phyloP scores from a whole-genome alignment of 139 green algal species.

The Picochlorum sp. region DNA sequence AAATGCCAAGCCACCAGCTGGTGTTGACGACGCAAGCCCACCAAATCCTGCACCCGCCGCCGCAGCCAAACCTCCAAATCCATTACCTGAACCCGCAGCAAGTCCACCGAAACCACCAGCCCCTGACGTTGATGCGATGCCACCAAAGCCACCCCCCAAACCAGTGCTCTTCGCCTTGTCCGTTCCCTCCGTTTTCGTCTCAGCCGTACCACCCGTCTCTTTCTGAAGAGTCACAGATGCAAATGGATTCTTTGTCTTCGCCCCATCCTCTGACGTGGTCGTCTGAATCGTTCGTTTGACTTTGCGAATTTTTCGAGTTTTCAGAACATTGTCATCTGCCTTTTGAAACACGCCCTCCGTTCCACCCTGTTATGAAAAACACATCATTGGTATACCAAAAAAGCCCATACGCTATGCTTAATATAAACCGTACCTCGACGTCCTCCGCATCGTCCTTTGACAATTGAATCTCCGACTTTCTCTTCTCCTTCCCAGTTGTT shows the following conservation, averaged over 20 bases:
- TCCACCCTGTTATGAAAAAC: conserved; percentile 7
- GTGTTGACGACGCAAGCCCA: not conserved
- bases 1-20: conserved; percentile 16
- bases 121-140: not conserved
- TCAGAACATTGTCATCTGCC: conserved; percentile 46
- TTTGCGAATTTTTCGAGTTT: conserved; percentile 42
- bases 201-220: not conserved
- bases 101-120: conserved; percentile 5
- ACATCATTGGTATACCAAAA: not conserved
- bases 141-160: not conserved
- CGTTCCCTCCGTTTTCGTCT: not conserved
- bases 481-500: conserved; percentile 39
- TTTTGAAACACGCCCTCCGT: conserved; percentile 37
- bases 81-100: not conserved
- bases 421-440: conserved; percentile 1
- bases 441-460: conserved; percentile 44
- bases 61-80: conserved; percentile 12
- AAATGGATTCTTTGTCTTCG: conserved; percentile 28
- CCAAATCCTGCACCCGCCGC: not conserved
- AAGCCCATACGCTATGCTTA: not conserved
- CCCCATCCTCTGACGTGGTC: not conserved
- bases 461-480: conserved; percentile 43
- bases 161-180: not conserved
- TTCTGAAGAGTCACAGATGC: conserved; percentile 7
- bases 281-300: conserved; percentile 16